phyloP scores from a whole-genome alignment of 192 early-diverging fungal species.

The Chytriomyces hyalinus region DNA sequence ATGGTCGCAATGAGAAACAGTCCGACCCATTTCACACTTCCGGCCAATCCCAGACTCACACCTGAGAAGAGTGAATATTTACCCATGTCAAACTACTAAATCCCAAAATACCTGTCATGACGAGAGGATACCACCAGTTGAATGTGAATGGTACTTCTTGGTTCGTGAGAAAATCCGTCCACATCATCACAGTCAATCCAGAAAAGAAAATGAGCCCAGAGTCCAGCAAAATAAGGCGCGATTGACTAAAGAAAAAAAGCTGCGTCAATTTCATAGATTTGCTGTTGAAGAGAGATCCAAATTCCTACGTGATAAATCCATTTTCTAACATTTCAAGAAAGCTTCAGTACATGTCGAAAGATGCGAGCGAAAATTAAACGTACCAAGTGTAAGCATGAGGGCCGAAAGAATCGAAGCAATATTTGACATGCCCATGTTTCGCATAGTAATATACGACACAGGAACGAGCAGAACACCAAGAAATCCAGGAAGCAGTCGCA shows the following conservation, averaged over 20 bases:
- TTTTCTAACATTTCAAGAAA: constrained; percentile 35
- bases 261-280: neutral
- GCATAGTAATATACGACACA: constrained; percentile 56
- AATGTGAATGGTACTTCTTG: constrained; percentile 54
- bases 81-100: constrained; percentile 43
- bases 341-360: neutral
- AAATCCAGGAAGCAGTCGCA: constrained; percentile 82
- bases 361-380: neutral
- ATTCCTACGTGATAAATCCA: constrained; percentile 39
- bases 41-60: constrained; percentile 51
- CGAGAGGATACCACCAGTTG: constrained; percentile 57
- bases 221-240: constrained; percentile 59
- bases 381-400: constrained; percentile 74
- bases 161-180: constrained; percentile 52
- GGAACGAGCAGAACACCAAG: constrained; percentile 79
- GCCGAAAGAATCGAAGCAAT: constrained; percentile 47
- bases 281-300: neutral
- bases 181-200: constrained; percentile 51
- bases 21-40: constrained; percentile 63
- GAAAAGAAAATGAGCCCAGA: constrained; percentile 61
- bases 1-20: constrained; percentile 59
- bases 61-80: constrained; percentile 25
- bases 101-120: constrained; percentile 45
- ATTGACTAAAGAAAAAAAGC: constrained; percentile 39
- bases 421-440: constrained; percentile 53